Evolutionary conservation across 83 land plant genomes (phyloP), one percentile per base, ranked within the genome.

Genomic region (Thuja plicata): DNA sequence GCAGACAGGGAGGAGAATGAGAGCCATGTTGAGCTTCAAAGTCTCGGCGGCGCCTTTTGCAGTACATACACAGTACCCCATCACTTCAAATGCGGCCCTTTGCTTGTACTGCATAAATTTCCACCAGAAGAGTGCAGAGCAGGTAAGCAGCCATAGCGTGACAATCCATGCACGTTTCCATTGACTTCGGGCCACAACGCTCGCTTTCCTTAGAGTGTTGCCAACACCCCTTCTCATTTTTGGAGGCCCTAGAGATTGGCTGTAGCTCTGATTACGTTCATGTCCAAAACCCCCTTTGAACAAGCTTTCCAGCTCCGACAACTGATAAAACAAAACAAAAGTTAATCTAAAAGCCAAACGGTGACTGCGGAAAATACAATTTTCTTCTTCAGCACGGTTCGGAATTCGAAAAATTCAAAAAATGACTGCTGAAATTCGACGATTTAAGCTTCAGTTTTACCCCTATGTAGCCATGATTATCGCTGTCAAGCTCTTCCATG

Each of bases 41-140:
- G 96, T 96, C 89, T 96, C 98, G 13, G 96, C 96, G 2, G 96
- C 94, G 17, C 98, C 98, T 50, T 96, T 96, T 3, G 98, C 97
- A 13, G 92, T 89, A 74, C 91, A 90, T 38, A 95, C 52, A 81
- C 97, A 96, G 66, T 95, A 96, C 0, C 98, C 98, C 97, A 96
- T 96, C 87, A 95, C 93, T 15, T 89, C 66, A 89, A 93, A 96
- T 6, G 94, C 95, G 11, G 70, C 2, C 66, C 91, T 86, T 8
- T 89, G 89, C 11, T 89, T 76, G 89, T 96, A 96, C 89, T 94
- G 96, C 15, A 92, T 16, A 89, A 96, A 96, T 60, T 96, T 96
- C 97, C 97, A 96, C 1, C 89, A 55, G 89, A 95, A 96, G 10
- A 96, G 93, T 15, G 77, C 92, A 21, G 55, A 81, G 55, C 90